Base-by-base conservation (phyloP, 306 rosid genomes). In the Datisca glomerata region DNA sequence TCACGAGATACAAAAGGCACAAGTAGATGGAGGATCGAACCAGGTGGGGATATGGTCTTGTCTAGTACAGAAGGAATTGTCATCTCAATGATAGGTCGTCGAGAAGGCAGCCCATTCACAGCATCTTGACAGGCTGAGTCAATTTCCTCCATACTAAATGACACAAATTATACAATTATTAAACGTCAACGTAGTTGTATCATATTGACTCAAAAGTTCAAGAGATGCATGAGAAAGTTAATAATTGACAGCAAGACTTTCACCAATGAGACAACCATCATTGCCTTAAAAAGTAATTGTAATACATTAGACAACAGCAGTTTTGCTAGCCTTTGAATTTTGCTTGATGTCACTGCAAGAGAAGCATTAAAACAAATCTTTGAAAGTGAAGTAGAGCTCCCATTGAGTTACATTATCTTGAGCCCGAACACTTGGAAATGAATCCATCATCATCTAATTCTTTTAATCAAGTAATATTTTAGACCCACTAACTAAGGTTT, bases 11-110 rank as follows among this genome's bases (percentile, higher is more conserved):
- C 41, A 41, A 25, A 35, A 32, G 41, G 19, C 40, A 4, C 45
- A 23, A 25, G n/a, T 25, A 25, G 20, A 33, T 13, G 14, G 13
- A 22, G 23, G 21, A 10, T 63, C 48, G 53, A 45, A 89, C 95
- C 98, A 21, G 91, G 81, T 27, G 95, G 95, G 57, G 98, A 83
- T 65, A 89, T 77, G 41, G 93, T 84, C 50, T 70, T 70, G 78
- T 89, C 98, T 27, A 89, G 70, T 42, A 53, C 64, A 14, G 98
- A 89, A 41, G 98, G 98, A 61, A 89, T 83, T 42, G 98, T 72
- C 95, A 89, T 89, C 77, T 89, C 98, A 29, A 84, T 74, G 42
- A 89, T 41, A 1, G 86, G 98, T 55, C 93, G 77, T 48, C 59
- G 53, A 13, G 98, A 89, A 24, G 98, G 95, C 49, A 77, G 42